Base-by-base conservation (phyloP, 2,329 filamentous ascomycete genomes). In the Talaromyces sp. region DNA sequence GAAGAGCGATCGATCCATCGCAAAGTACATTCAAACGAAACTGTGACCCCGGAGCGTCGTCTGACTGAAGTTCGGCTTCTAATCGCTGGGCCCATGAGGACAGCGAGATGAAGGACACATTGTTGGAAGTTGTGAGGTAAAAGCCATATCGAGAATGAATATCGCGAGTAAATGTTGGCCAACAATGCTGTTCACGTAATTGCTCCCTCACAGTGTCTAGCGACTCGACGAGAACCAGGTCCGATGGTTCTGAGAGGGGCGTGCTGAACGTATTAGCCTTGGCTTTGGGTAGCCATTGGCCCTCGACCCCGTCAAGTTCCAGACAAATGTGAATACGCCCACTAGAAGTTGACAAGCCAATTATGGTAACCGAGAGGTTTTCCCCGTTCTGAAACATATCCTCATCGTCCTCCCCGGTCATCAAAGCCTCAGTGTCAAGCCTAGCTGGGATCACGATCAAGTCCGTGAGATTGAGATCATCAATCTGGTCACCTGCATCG, bases 271-370 rank as follows among this genome's bases (percentile, higher is more conserved):
- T 69, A 57, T 74, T 75, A 56, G 72, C 75, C 57, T 69, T 74
- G 19, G 72, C 71, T 58, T 75, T 77, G 1, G 85, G 85, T 8
- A 88, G 78, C 86, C 86, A 88, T 67, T 85, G 82, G 8, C 83
- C 85, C 65, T 86, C 80, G 2, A 88, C 80, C 0, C 85, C 85
- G 57, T 87, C 82, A 33, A 87, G 70, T 65, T 88, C 84, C 30
- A 88, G 77, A 63, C 82, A 87, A 33, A 87, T 71, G 64, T 86
- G 83, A 8, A 88, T 76, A 59, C 83, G 78, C 52, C 82, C 82
- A 25, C 78, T 80, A 36, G 78, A 80, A 3, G 84, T 86, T 17
- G 84, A 78, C 10, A 88, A 70, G 67, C 83, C 86, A 7, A 88
- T 76, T 11, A 86, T 76, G 3, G 83, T 84, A 30, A 81, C 80